These are phyloP conservation scores for Sporothrix inflata DNA, from an alignment of 2,329 filamentous ascomycete species.

Conservation along the genomic window DNA sequence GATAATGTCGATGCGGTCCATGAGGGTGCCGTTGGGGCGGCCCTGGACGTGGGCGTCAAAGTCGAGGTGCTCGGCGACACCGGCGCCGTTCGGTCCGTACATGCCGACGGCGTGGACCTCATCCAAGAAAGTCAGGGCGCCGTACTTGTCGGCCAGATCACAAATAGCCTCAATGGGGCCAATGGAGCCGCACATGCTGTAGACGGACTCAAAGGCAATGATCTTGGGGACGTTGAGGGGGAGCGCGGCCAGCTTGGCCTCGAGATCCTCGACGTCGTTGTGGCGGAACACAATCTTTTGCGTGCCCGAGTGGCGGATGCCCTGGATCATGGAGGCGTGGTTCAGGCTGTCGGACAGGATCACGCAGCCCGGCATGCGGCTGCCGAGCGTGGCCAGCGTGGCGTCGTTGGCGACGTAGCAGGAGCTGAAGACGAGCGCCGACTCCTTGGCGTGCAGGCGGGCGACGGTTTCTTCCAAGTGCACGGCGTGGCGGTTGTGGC, in stretches of 20 bases:
- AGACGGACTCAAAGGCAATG: conserved; percentile 97
- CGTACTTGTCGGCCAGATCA: conserved; percentile 95
- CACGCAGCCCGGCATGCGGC: conserved; percentile 93
- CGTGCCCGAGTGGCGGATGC: conserved; percentile 94
- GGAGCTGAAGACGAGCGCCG: conserved; percentile 91
- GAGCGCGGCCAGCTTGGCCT: conserved; percentile 87
- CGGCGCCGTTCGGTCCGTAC: conserved; percentile 95
- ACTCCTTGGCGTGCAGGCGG: conserved; percentile 87
- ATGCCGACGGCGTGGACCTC: conserved; percentile 99
- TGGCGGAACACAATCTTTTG: conserved; percentile 99
- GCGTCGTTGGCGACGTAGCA: conserved; percentile 99
- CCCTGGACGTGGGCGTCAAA: conserved; percentile 83
- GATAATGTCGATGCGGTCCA: conserved; percentile 97
- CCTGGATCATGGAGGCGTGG: conserved; percentile 99
- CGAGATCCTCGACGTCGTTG: conserved; percentile 91
- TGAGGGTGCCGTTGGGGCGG: conserved; percentile 76
- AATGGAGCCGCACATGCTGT: conserved; percentile 98
- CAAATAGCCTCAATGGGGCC: conserved; percentile 96
- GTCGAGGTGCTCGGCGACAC: conserved; percentile 96
- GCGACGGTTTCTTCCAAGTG: conserved; percentile 80
- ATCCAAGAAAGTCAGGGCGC: conserved; percentile 94
- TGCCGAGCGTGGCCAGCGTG: conserved; percentile 93
- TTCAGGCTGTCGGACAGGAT: conserved; percentile 98
- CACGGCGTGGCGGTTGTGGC: conserved; percentile 94
- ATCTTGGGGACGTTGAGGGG: conserved; percentile 89